Evolutionary conservation across 441 rosid species (phyloP).

Genomic region (Raphanus hybrid): DNA sequence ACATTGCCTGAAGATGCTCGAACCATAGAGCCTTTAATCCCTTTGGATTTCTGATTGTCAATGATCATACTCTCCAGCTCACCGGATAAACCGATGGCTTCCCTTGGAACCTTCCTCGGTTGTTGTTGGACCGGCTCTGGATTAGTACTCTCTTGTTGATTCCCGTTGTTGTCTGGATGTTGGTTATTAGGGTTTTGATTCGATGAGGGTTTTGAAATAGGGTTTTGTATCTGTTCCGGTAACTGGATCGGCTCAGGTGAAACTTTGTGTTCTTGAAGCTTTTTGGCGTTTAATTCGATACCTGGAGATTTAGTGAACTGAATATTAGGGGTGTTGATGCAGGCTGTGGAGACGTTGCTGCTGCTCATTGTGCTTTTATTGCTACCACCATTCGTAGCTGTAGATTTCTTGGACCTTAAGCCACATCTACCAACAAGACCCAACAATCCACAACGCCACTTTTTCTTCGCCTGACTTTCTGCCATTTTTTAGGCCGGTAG

Average conservation of each 20-base stretch:
- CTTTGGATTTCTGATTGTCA: constrained; percentile 67
- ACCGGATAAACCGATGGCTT: constrained; percentile 67
- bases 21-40: constrained; percentile 48
- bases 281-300: constrained; percentile 37
- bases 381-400: constrained; percentile 17
- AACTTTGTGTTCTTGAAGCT: constrained; percentile 47
- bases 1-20: constrained; percentile 11
- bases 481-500: constrained; percentile 26
- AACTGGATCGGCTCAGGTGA: constrained; percentile 34
- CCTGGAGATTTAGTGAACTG: constrained; percentile 48
- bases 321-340: constrained; percentile 33
- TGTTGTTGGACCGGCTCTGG: constrained; percentile 27
- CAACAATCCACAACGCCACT: constrained; percentile 66
- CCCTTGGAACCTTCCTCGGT: constrained; percentile 55
- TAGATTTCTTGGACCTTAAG: constrained; percentile 61
- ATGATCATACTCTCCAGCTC: constrained; percentile 84
- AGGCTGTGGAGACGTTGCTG: constrained; percentile 29
- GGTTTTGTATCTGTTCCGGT: constrained; percentile 21
- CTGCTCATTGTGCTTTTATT: constrained; percentile 27
- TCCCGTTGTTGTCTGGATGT: not conserved
- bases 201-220: constrained; percentile 43
- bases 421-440: constrained; percentile 62
- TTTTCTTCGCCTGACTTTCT: constrained; percentile 51
- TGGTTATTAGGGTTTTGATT: constrained; percentile 36
- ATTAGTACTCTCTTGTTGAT: constrained; percentile 20